These are phyloP conservation scores for Bjerkandera adusta DNA, from an alignment of 1,284 basidiomycete genomes.

Conservation along the genomic window DNA sequence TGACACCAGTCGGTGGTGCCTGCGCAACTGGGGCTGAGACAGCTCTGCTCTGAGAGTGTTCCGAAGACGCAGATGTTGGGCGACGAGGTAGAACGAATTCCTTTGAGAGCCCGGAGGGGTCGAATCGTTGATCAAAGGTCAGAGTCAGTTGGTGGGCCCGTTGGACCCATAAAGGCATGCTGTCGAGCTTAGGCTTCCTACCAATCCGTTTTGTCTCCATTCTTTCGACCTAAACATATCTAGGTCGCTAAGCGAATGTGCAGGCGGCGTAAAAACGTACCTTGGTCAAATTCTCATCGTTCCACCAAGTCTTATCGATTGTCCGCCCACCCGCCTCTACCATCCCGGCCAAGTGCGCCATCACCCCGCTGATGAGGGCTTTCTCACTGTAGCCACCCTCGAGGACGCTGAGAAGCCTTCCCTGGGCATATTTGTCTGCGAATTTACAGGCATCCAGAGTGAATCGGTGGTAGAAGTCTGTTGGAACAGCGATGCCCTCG, in stretches of 20 bases:
- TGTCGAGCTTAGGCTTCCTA: background rate
- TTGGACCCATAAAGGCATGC: background rate
- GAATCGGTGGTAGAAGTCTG: slow-evolving; percentile 85
- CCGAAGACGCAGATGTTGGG: no score
- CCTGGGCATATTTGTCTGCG: slow-evolving; percentile 64
- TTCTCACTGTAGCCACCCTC: slow-evolving; percentile 96
- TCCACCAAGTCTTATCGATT: slow-evolving; percentile 73
- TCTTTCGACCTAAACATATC: background rate
- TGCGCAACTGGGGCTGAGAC: no score
- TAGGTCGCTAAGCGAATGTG: background rate
- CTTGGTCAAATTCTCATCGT: slow-evolving; percentile 57
- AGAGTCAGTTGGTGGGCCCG: no score
- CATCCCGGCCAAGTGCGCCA: slow-evolving; percentile 78
- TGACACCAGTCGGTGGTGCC: no score
- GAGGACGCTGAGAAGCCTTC: slow-evolving; percentile 83
- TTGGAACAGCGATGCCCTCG: slow-evolving; percentile 87
- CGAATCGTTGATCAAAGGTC: no score
- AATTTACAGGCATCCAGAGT: slow-evolving; percentile 71
- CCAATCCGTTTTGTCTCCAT: background rate
- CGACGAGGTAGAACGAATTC: no score
- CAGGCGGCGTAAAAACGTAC: slow-evolving; percentile 38
- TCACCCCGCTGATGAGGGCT: slow-evolving; percentile 77
- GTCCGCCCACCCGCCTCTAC: slow-evolving; percentile 32
- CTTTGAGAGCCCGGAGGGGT: no score
- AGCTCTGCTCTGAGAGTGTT: no score